These are phyloP conservation scores for Trichocladium uniseriatum DNA, from an alignment of 495 filamentous ascomycete species.

Conservation along the genomic window DNA sequence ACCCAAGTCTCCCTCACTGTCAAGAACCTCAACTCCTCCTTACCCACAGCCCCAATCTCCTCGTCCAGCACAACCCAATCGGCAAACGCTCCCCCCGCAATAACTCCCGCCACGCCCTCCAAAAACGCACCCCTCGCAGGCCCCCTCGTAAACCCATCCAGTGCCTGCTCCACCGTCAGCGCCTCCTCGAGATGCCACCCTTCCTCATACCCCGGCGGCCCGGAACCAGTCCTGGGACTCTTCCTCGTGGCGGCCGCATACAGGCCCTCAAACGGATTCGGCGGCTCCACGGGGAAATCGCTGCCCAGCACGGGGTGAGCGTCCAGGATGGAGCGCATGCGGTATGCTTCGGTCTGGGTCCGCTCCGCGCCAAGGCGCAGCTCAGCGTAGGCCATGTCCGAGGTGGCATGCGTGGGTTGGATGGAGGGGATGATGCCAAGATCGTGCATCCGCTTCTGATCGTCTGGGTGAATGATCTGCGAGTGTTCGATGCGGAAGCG, in stretches of 20 bases:
- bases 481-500: conserved; percentile 58
- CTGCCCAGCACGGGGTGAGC: conserved; percentile 45
- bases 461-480: conserved; percentile 54
- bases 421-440: conserved; percentile 56
- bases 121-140: conserved; percentile 40
- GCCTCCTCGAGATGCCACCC: conserved; percentile 48
- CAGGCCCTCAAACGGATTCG: conserved; percentile 50
- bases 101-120: conserved; percentile 44
- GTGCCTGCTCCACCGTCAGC: conserved; percentile 43
- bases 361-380: conserved; percentile 43
- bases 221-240: conserved; percentile 41
- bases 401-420: conserved; percentile 59
- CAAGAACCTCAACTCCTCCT: conserved; percentile 40
- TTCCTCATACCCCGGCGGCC: conserved; percentile 31
- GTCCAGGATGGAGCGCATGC: conserved; percentile 45
- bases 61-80: conserved; percentile 55
- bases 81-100: conserved; percentile 44
- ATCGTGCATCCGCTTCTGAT: conserved; percentile 43
- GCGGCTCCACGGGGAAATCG: conserved; percentile 59
- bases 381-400: conserved; percentile 52
- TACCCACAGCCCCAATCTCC: conserved; percentile 27
- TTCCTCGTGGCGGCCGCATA: conserved; percentile 51
- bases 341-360: conserved; percentile 43
- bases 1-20: conserved; percentile 57
- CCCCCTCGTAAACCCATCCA: conserved; percentile 46